Evolutionary conservation across 805 yeast species (phyloP), one percentile per base, ranked within the genome.

Genomic region (Ogataea wickerhamii): DNA sequence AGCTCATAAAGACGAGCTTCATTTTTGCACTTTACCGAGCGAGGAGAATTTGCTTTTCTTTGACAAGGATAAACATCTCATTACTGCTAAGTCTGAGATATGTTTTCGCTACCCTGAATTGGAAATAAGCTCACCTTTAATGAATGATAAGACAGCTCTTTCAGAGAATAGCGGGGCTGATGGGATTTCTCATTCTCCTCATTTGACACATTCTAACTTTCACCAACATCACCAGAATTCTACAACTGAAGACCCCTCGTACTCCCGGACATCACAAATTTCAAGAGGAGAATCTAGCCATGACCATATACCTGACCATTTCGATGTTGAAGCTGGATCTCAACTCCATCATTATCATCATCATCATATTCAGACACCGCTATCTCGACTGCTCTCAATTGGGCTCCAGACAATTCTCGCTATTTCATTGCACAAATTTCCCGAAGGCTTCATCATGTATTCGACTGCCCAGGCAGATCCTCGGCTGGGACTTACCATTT

Each of bases 371-470:
- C 79, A 77, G 40, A 78, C 95, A 0, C 89, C 93, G 1, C 64
- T 82, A 13, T 81, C 94, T 0, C 72, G 86, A 41, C 63, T 91
- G n/a, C 62, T 91, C 8, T 76, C 95, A 4, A 87, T 91, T 41
- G 97, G 96, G 3, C 59, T 93, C 17, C 97, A 93, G 59, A 91
- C 98, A 0, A 79, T 89, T 5, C 58, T 89, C 35, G 98, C 95
- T 0, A 77, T 91, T 20, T 76, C 94, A 0, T 63, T 93, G 20
- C 98, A 91, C 64, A 89, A 93, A 58, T 70, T 91, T 18, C 98
- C 98, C 0, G 98, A 91, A 62, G 98, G 98, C 0, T 86, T 91
- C 53, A 79, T 91, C 38, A 82, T 94, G 32, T 91, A 76, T 58
- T 84, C 83, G 23, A 88, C 93, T 0, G 72, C 87, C 2, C 66